Percentiles rank a stretch among this genome's conserved stretches.
These are phyloP conservation scores for Epichloe gansuensis DNA, from an alignment of 2,329 filamentous ascomycete genomes.

Conservation along the genomic window DNA sequence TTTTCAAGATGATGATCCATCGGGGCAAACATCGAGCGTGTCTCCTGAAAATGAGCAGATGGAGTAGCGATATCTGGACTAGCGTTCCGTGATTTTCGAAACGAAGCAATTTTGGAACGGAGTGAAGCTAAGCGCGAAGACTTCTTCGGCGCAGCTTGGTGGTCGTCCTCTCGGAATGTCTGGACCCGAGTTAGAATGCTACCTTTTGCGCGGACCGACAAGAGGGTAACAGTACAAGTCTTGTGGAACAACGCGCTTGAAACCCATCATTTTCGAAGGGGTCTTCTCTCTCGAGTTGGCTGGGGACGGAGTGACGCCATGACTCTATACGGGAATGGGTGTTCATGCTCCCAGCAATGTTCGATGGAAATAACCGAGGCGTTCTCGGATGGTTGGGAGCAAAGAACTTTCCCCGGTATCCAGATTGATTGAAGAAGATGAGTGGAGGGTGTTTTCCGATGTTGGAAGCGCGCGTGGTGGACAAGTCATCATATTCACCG, in stretches of 20 bases:
- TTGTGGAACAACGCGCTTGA: conserved; percentile 17
- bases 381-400: too few species aligned
- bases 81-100: neutral
- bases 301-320: conserved; percentile 24
- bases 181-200: neutral
- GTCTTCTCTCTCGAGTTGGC: conserved; percentile 21
- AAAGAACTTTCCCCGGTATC: too few species aligned
- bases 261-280: conserved; percentile 24
- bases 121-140: neutral
- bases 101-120: neutral
- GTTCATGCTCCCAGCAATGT: neutral
- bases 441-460: too few species aligned
- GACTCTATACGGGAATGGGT: conserved; percentile 14
- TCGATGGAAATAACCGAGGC: too few species aligned
- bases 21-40: neutral
- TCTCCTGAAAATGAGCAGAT: neutral
- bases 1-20: too few species aligned
- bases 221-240: conserved; percentile 13
- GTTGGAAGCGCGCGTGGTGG: neutral
- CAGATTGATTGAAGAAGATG: too few species aligned
- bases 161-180: neutral
- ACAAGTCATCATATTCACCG: neutral
- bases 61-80: too few species aligned
- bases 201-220: neutral
- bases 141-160: neutral